A percentile compares a stretch with the other conserved stretches of the same genome.
Evolutionary conservation across 179 eudicot species (phyloP).

Genomic region (Beta corolliflora): DNA sequence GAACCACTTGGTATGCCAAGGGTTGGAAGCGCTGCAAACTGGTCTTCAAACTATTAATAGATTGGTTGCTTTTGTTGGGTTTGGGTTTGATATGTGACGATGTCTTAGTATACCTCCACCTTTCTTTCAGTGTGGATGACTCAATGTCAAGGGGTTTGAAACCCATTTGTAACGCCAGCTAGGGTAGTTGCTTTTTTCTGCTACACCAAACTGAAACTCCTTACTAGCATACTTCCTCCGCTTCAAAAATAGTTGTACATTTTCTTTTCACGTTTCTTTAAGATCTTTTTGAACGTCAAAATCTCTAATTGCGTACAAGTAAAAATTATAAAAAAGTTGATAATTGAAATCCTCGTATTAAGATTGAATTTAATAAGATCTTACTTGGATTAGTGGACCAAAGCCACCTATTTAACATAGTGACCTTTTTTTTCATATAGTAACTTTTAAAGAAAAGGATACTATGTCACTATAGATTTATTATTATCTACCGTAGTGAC

Average conservation of each 20-base stretch:
- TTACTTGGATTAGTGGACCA: too few relatives aligned
- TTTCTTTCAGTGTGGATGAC: not conserved
- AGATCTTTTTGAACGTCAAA: too few relatives aligned
- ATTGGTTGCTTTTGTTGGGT: not conserved
- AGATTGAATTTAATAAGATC: too few relatives aligned
- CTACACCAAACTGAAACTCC: not conserved
- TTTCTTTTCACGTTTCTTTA: too few relatives aligned
- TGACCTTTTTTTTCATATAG: too few relatives aligned
- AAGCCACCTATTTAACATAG: too few relatives aligned
- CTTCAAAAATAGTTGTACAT: constrained; percentile 9
- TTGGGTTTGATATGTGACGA: not conserved
- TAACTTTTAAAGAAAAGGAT: too few relatives aligned
- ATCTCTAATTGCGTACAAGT: too few relatives aligned
- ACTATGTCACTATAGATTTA: too few relatives aligned
- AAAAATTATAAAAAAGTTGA: too few relatives aligned
- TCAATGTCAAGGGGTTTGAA: not conserved
- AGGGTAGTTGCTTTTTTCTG: constrained; percentile 4
- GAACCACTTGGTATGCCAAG: constrained; percentile 65
- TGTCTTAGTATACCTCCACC: not conserved
- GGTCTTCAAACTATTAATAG: constrained; percentile 69
- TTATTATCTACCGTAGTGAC: too few relatives aligned
- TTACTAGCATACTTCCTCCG: not conserved
- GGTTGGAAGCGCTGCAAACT: constrained; percentile 88
- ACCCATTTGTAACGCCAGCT: constrained; percentile 12
- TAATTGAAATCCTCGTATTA: too few relatives aligned